Conservation (phyloP, 306 rosid species). For the Pterocarpus macrocarpus region DNA sequence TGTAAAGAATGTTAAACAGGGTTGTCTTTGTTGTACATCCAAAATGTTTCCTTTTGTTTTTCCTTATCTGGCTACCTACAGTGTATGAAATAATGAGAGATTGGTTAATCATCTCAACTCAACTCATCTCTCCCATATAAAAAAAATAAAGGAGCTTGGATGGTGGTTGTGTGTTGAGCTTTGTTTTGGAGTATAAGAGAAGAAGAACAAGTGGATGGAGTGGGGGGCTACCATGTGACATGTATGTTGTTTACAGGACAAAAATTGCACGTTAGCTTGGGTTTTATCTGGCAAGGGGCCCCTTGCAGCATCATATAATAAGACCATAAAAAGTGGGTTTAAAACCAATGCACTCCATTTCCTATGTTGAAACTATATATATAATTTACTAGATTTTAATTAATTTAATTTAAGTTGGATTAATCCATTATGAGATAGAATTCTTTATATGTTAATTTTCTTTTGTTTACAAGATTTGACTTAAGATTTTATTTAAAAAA, state of each 20-base stretch:
- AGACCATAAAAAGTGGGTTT: slow-evolving; percentile 46
- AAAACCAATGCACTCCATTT: slow-evolving; percentile 46
- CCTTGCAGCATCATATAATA: slow-evolving; percentile 42
- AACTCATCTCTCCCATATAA: neutral
- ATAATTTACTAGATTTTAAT: no score
- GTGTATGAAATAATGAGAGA: neutral
- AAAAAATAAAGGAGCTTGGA: slow-evolving; percentile 13
- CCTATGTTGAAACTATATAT: slow-evolving; percentile 18
- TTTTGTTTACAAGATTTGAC: no score
- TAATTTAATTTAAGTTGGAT: no score
- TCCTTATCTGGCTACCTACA: neutral
- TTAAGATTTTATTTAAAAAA: no score
- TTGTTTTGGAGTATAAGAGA: slow-evolving; percentile 65
- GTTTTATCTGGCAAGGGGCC: slow-evolving; percentile 64
- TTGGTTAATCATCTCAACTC: slow-evolving; percentile 1
- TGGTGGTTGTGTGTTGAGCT: slow-evolving; percentile 43
- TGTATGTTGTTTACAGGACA: slow-evolving; percentile 69
- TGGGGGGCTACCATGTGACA: slow-evolving; percentile 75
- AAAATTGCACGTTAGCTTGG: slow-evolving; percentile 65
- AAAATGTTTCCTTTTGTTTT: slow-evolving; percentile 42
- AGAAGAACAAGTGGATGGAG: slow-evolving; percentile 47
- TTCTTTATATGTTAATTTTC: no score
- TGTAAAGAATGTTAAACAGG: slow-evolving; percentile 31
- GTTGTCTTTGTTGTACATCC: slow-evolving; percentile 36
- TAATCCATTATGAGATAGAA: no score